Base-by-base conservation (phyloP, 441 rosid species). In the Kokia cookei region DNA sequence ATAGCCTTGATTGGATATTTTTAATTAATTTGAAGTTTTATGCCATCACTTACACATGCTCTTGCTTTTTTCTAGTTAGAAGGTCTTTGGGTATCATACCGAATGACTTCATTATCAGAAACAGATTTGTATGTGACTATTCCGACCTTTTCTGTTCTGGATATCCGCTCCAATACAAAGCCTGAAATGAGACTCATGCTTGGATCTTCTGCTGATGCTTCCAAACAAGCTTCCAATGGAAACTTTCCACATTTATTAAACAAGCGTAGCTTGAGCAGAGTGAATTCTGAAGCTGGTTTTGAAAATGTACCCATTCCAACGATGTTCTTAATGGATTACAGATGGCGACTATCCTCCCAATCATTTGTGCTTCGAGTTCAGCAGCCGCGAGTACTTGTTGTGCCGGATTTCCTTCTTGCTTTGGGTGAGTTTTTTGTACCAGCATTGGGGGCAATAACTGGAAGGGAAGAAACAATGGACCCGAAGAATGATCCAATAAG, bases 101-200 rank as follows among this genome's bases (percentile, higher is more conserved):
- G 98, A 55, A 87, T 86, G 91, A 92, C 99, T 74, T 94, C 98
- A 47, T 83, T 88, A 74, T 89, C 95, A 55, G 99, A 96, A 85
- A 87, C 93, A 71, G 98, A 96, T 86, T 92, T 96, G 69, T 94
- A 96, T 76, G 82, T 96, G 57, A 94, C 98, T 7, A 81, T 96
- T 85, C 95, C 98, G 48, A 94, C 86, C 76, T 89, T 96, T 82
- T 94, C 98, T 73, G 77, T 96, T 80, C 79, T 92, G 80, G 99
- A 96, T 80, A 85, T 86, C 75, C 99, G 98, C 77, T 91, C 95
- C 71, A 84, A 81, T 78, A 91, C 97, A 59, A 94, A 90, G 87
- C 87, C 98, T 83, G 99, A 96, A 85, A 92, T 96, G 99, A 93
- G 97, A 50, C 84, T 96, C 83, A 96, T 96, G 98, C 98, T 96